phyloP scores from a whole-genome alignment of 140 eudicot species.

The Anethum foeniculum region DNA sequence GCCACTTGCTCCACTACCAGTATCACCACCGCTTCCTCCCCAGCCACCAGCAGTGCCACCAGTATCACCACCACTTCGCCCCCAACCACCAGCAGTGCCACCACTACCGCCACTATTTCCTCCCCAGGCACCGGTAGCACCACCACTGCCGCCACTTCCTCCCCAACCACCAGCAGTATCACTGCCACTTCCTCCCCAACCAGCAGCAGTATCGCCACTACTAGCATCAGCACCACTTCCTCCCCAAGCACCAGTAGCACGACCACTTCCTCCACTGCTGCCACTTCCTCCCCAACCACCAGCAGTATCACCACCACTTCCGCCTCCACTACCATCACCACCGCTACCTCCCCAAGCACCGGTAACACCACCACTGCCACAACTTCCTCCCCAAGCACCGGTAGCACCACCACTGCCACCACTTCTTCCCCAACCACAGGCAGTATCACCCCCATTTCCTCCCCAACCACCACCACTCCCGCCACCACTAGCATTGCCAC shows the following conservation, averaged over 20 bases:
- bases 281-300: constrained; percentile 51
- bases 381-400: constrained; percentile 34
- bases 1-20: not conserved
- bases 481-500: not conserved
- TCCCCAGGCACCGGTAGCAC: constrained; percentile 44
- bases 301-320: not conserved
- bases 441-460: constrained; percentile 23
- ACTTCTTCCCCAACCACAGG: constrained; percentile 13
- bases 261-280: constrained; percentile 20
- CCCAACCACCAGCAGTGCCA: not conserved
- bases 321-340: not conserved
- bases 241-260: not conserved
- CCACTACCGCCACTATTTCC: not conserved
- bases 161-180: not conserved
- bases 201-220: not conserved
- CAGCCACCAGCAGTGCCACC: not conserved
- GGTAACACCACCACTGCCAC: not conserved
- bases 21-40: not conserved
- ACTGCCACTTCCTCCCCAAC: not conserved
- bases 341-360: not conserved
- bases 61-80: constrained; percentile 7
- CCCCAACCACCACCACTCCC: constrained; percentile 24
- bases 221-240: constrained; percentile 7
- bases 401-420: constrained; percentile 42
- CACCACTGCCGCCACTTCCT: constrained; percentile 31